phyloP scores from a whole-genome alignment of 805 yeast genomes.

The Saturnispora gosingensis region DNA sequence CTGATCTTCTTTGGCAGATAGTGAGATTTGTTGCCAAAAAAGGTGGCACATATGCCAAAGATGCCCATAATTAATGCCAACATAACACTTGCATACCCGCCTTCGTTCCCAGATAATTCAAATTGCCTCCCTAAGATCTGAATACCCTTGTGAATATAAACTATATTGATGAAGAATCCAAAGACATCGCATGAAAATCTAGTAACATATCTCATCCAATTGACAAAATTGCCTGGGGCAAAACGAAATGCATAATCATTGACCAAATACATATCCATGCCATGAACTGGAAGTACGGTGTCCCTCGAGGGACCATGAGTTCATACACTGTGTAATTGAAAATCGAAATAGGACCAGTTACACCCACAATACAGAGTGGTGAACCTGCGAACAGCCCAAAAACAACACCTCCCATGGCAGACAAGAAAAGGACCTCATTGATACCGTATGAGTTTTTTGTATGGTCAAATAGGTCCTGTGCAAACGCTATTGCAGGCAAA shows the following conservation, averaged over 20 bases:
- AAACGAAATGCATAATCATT: slow-evolving; percentile 64
- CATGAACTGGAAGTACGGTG: slow-evolving; percentile 78
- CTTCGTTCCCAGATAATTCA: slow-evolving; percentile 24
- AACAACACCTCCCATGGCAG: slow-evolving; percentile 82
- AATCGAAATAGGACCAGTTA: slow-evolving; percentile 90
- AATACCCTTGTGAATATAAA: slow-evolving; percentile 85
- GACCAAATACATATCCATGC: slow-evolving; percentile 94
- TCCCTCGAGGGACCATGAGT: slow-evolving; percentile 45
- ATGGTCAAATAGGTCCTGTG: slow-evolving; percentile 93
- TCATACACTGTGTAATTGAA: slow-evolving; percentile 87
- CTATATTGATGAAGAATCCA: slow-evolving; percentile 82
- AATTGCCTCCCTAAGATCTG: slow-evolving; percentile 74
- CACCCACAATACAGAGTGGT: slow-evolving; percentile 93
- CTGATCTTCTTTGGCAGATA: slow-evolving; percentile 53
- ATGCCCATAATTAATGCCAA: slow-evolving; percentile 68
- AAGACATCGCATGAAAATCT: slow-evolving; percentile 84
- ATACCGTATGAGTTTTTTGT: slow-evolving; percentile 84
- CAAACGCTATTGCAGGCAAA: slow-evolving; percentile 90
- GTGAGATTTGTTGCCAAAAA: slow-evolving; percentile 53
- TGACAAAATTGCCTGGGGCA: slow-evolving; percentile 60
- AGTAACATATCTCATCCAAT: slow-evolving; percentile 62
- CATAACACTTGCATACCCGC: slow-evolving; percentile 56
- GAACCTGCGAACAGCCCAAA: slow-evolving; percentile 85
- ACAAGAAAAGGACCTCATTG: slow-evolving; percentile 75
- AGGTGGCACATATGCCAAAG: slow-evolving; percentile 52